These are phyloP conservation scores for Osmanthus fragrans DNA, from an alignment of 257 asterid genomes.

Conservation along the genomic window DNA sequence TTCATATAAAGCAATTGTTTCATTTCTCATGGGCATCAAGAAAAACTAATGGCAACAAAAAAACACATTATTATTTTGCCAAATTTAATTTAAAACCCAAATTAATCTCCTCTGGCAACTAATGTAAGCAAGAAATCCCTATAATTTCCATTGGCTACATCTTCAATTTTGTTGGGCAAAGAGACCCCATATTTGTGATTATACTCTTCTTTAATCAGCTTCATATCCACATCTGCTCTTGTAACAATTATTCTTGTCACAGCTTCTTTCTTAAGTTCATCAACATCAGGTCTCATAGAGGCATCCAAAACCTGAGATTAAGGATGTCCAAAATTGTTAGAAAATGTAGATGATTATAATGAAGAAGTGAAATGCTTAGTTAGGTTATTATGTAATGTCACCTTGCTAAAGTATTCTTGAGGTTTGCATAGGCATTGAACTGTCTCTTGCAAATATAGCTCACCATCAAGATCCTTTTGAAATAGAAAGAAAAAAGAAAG, in stretches of 20 bases:
- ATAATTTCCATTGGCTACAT: conserved; percentile 71
- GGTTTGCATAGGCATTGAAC: conserved; percentile 72
- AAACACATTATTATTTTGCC: background rate
- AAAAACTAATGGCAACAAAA: background rate
- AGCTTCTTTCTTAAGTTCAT: conserved; percentile 56
- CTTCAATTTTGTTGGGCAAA: conserved; percentile 57
- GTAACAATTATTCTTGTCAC: conserved; percentile 68
- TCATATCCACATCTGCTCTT: conserved; percentile 72
- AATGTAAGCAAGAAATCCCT: conserved; percentile 76
- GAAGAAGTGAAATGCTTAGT: background rate
- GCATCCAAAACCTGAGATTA: conserved; percentile 44
- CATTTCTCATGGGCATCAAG: background rate
- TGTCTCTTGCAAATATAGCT: conserved; percentile 36
- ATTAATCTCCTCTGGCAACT: conserved; percentile 50
- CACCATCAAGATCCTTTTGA: conserved; percentile 52
- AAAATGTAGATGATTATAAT: background rate
- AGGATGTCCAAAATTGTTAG: background rate
- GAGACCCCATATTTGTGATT: conserved; percentile 35
- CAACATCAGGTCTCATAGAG: conserved; percentile 49
- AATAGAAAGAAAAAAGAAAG: background rate
- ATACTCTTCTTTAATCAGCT: conserved; percentile 63
- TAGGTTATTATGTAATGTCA: conserved; percentile 9
- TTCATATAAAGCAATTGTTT: background rate
- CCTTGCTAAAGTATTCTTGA: conserved; percentile 61
- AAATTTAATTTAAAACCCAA: conserved; percentile 3